These are phyloP conservation scores for Salix viminalis DNA, from an alignment of 345 rosid species.

Conservation along the genomic window DNA sequence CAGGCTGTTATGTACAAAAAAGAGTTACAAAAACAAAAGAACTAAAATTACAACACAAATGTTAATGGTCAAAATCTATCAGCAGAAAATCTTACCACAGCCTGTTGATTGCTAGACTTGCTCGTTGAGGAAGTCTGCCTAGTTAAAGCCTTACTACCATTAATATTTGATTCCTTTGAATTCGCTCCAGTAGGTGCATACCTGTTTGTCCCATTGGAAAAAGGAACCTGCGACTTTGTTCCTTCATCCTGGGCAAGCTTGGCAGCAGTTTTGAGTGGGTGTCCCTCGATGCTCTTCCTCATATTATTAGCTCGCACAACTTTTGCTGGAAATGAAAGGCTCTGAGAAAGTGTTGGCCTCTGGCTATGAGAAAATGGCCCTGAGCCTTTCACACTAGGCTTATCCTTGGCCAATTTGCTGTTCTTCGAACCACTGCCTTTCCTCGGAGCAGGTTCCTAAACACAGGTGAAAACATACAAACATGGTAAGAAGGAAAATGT, in stretches of 20 bases:
- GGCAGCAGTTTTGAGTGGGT: conserved; percentile 25
- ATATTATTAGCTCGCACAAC: conserved; percentile 38
- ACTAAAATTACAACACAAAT: background rate
- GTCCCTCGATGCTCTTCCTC: conserved; percentile 56
- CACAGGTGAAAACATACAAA: conserved; percentile 2
- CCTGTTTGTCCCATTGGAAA: conserved; percentile 33
- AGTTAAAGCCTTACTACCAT: conserved; percentile 22
- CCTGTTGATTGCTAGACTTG: conserved; percentile 28
- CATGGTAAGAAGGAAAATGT: background rate
- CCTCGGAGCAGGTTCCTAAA: conserved; percentile 37
- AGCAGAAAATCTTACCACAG: conserved; percentile 34
- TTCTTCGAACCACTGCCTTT: conserved; percentile 33
- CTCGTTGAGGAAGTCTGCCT: conserved; percentile 35
- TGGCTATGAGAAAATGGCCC: conserved; percentile 39
- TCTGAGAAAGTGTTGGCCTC: conserved; percentile 56
- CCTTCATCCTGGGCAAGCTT: conserved; percentile 38
- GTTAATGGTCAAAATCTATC: background rate
- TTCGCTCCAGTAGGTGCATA: conserved; percentile 21
- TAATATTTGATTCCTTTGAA: conserved; percentile 28
- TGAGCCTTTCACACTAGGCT: conserved; percentile 40
- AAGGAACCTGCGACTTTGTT: conserved; percentile 19
- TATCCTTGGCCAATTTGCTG: conserved; percentile 45
- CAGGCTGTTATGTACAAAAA: conserved; percentile 39
- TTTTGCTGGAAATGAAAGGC: conserved; percentile 61
- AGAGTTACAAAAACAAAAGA: background rate